Base-by-base conservation (phyloP, 1,139 yeast species). In the Zygosaccharomyces pseudobailii region DNA sequence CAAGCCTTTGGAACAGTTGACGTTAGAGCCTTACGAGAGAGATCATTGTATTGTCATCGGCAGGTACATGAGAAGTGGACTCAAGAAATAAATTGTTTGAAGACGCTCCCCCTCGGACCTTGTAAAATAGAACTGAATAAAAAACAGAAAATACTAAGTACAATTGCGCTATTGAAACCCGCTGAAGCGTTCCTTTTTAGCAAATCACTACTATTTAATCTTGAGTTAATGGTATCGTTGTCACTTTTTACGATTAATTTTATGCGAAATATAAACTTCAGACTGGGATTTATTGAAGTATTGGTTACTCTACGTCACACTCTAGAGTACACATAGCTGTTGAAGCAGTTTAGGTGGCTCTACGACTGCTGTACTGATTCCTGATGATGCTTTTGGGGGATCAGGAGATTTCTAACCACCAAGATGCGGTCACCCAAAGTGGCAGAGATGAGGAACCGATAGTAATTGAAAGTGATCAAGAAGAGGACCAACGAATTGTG, bases 21-120 rank as follows among this genome's bases (percentile, higher is more conserved):
- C 98, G 48, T 80, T 92, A 73, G 98, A 92, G 79, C 97, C 97
- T 72, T 90, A 90, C 75, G 97, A 92, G 81, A 88, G 98, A 80
- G 98, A 92, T 71, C 98, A 92, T 78, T 90, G 97, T 85, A 86
- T 92, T 67, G 97, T 92, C 62, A 90, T 92, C 67, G 98, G 97
- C 70, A 82, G 85, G 73, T 92, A 92, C 79, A 77, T 85, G 79
- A 87, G 98, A 83, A 82, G 94, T 66, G 95, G 95, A 51, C 64
- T 69, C 59, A 61, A 61, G 59, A 61, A 61, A 56, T 61, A 58
- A 42, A 39, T 40, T 20, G 24, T 25, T 40, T 19, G 36, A 33
- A 20, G 25, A 20, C 22, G 8, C 27, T 30, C 43, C 40, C 43
- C 50, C 47, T 40, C n/a, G 31, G 50, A 47, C 45, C 50, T 47